Evolutionary conservation across 2,329 filamentous ascomycete genomes (phyloP).

Genomic region (Pestalotiopsis sp.): DNA sequence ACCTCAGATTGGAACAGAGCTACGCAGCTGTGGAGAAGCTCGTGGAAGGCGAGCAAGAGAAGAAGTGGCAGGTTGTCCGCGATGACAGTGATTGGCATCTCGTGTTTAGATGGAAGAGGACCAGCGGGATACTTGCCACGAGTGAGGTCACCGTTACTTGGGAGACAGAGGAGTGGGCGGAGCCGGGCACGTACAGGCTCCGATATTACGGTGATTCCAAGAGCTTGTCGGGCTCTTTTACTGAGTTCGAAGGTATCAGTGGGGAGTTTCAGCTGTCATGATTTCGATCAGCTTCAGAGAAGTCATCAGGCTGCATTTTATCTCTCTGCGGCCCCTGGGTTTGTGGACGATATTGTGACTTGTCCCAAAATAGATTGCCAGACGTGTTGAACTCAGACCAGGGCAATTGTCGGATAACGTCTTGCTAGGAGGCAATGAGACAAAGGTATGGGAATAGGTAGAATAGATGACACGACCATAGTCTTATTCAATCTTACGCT

Average conservation of each 20-base stretch:
- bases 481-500: too few relatives aligned
- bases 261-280: conserved; percentile 46
- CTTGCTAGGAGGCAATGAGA: too few relatives aligned
- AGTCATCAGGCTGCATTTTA: not conserved
- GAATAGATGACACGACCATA: too few relatives aligned
- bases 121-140: conserved; percentile 69
- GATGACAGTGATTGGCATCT: conserved; percentile 83
- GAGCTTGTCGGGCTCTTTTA: conserved; percentile 62
- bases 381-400: too few relatives aligned
- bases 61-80: conserved; percentile 67
- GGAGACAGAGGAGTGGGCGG: conserved; percentile 68
- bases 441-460: too few relatives aligned
- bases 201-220: conserved; percentile 84
- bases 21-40: conserved; percentile 76
- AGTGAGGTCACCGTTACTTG: conserved; percentile 78
- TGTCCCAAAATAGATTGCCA: not conserved
- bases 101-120: conserved; percentile 78
- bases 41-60: conserved; percentile 25
- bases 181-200: conserved; percentile 71
- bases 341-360: not conserved
- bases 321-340: not conserved
- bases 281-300: not conserved
- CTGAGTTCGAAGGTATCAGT: conserved; percentile 70
- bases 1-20: conserved; percentile 75
- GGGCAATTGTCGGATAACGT: too few relatives aligned